Conservation (phyloP, 805 yeast species). For the Candida anglica region DNA sequence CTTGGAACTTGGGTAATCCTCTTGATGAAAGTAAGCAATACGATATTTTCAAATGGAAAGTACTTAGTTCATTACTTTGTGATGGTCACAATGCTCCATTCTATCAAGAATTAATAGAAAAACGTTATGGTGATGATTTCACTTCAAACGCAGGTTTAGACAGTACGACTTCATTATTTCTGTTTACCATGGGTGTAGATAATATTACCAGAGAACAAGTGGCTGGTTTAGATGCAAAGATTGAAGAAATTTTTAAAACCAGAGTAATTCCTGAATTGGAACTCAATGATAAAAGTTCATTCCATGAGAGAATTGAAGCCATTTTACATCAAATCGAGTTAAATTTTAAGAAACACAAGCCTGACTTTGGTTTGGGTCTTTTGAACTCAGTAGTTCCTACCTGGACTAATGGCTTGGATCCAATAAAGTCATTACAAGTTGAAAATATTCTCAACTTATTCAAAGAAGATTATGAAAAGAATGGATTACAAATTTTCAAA, state of each 20-base stretch:
- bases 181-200: conserved; percentile 83
- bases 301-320: conserved; percentile 61
- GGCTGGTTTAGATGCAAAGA: conserved; percentile 45
- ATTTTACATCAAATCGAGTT: conserved; percentile 85
- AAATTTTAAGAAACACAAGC: conserved; percentile 76
- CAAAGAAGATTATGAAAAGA: conserved; percentile 50
- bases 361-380: conserved; percentile 83
- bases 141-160: conserved; percentile 87
- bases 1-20: conserved; percentile 85
- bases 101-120: conserved; percentile 81
- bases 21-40: conserved; percentile 47
- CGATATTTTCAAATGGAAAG: conserved; percentile 66
- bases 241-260: conserved; percentile 44
- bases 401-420: conserved; percentile 82
- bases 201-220: conserved; percentile 53
- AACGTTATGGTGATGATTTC: conserved; percentile 81
- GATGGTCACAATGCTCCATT: conserved; percentile 94
- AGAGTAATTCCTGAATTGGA: conserved; percentile 30
- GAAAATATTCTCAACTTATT: conserved; percentile 57
- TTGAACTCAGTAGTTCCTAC: conserved; percentile 74
- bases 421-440: conserved; percentile 64
- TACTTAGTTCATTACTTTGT: conserved; percentile 65
- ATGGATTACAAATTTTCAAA: conserved; percentile 54
- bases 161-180: conserved; percentile 66
- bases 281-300: conserved; percentile 15